These are phyloP conservation scores for Oehlia diaphana DNA, from an alignment of 192 early-diverging fungal genomes.

Conservation along the genomic window DNA sequence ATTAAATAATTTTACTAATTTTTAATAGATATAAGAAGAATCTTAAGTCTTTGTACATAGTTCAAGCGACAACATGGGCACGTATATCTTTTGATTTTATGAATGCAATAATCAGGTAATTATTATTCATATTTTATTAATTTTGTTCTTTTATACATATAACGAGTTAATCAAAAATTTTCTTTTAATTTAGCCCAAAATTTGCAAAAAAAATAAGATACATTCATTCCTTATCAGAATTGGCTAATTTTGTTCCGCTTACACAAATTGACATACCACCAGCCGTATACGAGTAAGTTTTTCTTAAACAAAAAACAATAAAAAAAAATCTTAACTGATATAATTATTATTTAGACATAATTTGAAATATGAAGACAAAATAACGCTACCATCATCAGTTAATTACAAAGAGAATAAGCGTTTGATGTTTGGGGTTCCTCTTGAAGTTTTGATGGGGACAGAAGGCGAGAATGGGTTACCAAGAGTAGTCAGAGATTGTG, in stretches of 20 bases:
- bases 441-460: constrained; percentile 75
- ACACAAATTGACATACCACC: constrained; percentile 77
- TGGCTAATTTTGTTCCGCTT: constrained; percentile 67
- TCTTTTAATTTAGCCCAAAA: constrained; percentile 68
- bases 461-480: constrained; percentile 78
- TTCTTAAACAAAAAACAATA: not conserved
- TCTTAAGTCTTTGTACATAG: constrained; percentile 87
- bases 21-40: constrained; percentile 83
- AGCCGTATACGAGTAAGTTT: constrained; percentile 59
- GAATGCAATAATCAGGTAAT: constrained; percentile 82
- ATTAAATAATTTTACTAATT: not conserved
- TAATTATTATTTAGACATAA: constrained; percentile 36
- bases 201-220: constrained; percentile 86
- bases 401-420: constrained; percentile 34
- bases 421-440: constrained; percentile 72
- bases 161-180: constrained; percentile 4
- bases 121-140: not conserved
- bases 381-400: constrained; percentile 39
- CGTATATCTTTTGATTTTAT: constrained; percentile 82
- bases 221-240: constrained; percentile 67
- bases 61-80: constrained; percentile 87
- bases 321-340: not conserved
- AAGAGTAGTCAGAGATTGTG: constrained; percentile 67
- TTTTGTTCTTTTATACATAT: not conserved
- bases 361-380: constrained; percentile 41